phyloP scores from a whole-genome alignment of 805 yeast species.

The Zygosaccharomyces pseudorouxii region DNA sequence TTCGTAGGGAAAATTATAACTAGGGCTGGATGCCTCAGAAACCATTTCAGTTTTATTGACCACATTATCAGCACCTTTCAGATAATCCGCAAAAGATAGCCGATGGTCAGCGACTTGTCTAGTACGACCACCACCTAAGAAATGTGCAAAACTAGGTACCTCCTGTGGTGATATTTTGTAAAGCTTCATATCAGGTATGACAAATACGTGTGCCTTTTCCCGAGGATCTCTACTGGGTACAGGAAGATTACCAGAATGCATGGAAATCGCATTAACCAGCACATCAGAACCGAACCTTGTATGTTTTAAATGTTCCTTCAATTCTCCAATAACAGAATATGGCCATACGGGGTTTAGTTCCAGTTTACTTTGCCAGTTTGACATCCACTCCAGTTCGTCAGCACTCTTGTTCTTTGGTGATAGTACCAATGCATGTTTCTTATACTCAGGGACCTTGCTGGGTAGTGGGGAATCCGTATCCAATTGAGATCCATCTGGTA shows the following conservation, averaged over 20 bases:
- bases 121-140: conserved; percentile 16
- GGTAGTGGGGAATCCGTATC: conserved; percentile 17
- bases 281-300: conserved; percentile 15
- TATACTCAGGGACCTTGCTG: conserved; percentile 19
- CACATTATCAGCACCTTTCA: conserved; percentile 18
- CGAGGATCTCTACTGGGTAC: conserved; percentile 5
- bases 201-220: conserved; percentile 12
- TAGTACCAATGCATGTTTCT: conserved; percentile 25
- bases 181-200: conserved; percentile 25
- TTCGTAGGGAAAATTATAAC: conserved; percentile 10
- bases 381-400: conserved; percentile 16
- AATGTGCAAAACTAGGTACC: conserved; percentile 18
- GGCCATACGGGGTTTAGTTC: conserved; percentile 25
- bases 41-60: background rate
- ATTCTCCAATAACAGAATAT: conserved; percentile 16
- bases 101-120: conserved; percentile 1
- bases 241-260: conserved; percentile 10
- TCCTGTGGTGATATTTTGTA: conserved; percentile 15
- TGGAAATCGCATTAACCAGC: conserved; percentile 19
- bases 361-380: conserved; percentile 25
- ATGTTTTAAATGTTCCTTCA: conserved; percentile 17
- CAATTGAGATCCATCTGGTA: conserved; percentile 14
- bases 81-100: conserved; percentile 14
- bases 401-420: conserved; percentile 16
- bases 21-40: background rate